phyloP scores from a whole-genome alignment of 2,329 filamentous ascomycete genomes.

The Tolypocladium paradoxum region DNA sequence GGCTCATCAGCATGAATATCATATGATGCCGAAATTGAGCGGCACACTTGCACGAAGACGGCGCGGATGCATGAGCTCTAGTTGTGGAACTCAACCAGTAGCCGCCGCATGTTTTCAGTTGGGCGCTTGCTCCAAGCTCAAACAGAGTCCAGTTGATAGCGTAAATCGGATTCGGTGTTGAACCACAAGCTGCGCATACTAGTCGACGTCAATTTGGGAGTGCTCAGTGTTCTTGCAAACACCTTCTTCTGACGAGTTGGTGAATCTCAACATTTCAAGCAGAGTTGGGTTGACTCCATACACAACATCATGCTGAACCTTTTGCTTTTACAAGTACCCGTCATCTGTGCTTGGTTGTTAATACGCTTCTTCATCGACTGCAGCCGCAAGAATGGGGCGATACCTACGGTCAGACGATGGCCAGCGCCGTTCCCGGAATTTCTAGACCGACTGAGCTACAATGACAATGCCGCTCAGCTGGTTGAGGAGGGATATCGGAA shows the following conservation, averaged over 20 bases:
- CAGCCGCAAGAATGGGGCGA: neutral
- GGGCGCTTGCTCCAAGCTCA: too few species aligned
- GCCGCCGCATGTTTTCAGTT: too few species aligned
- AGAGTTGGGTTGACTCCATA: neutral
- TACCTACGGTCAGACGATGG: constrained; percentile 5
- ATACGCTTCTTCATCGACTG: neutral
- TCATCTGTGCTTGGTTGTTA: neutral
- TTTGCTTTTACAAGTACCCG: neutral
- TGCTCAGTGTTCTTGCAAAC: too few species aligned
- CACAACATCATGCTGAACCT: neutral
- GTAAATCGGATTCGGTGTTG: too few species aligned
- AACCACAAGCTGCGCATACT: neutral
- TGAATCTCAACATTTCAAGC: neutral
- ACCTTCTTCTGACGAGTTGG: neutral
- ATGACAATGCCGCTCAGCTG: constrained; percentile 1
- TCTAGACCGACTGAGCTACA: constrained; percentile 7
- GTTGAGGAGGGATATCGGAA: constrained; percentile 5
- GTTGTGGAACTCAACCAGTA: neutral
- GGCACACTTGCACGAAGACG: neutral
- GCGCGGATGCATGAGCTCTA: neutral
- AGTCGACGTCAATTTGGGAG: neutral
- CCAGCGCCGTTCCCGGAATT: constrained; percentile 4
- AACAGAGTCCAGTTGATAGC: too few species aligned
- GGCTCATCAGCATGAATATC: neutral
- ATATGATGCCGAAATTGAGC: neutral